Evolutionary conservation across 306 rosid genomes (phyloP).

Genomic region (Cucumis hystrix): DNA sequence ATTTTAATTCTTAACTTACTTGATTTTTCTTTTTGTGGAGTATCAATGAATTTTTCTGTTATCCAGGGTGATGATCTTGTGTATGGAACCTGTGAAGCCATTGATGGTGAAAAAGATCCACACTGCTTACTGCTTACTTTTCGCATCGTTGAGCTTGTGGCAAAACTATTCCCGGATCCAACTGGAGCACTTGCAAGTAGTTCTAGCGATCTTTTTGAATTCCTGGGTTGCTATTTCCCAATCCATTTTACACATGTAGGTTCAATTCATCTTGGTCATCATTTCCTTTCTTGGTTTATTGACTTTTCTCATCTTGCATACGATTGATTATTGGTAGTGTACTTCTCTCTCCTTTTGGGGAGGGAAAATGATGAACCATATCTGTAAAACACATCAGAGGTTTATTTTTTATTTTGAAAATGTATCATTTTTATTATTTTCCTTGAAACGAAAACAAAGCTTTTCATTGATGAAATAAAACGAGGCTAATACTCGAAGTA

Average conservation of each 20-base stretch:
- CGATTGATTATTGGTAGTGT: background rate
- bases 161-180: conserved; percentile 55
- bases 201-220: conserved; percentile 55
- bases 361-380: background rate
- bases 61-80: conserved; percentile 65
- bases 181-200: conserved; percentile 54
- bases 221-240: conserved; percentile 81
- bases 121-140: conserved; percentile 66
- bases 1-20: background rate
- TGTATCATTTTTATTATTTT: too few relatives aligned
- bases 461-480: too few relatives aligned
- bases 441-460: too few relatives aligned
- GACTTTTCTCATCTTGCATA: conserved; percentile 7
- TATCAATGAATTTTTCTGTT: conserved; percentile 14
- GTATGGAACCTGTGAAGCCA: conserved; percentile 68
- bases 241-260: conserved; percentile 97
- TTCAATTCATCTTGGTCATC: conserved; percentile 6
- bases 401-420: too few relatives aligned
- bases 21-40: background rate
- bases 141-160: conserved; percentile 49
- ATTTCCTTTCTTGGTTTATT: conserved; percentile 9
- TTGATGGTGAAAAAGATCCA: conserved; percentile 89
- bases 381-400: background rate
- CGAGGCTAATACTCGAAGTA: too few relatives aligned
- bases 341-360: background rate